Percentiles rank a stretch among this genome's conserved stretches.
phyloP scores from a whole-genome alignment of 805 yeast species.

The Metschnikowia santaceciliae region DNA sequence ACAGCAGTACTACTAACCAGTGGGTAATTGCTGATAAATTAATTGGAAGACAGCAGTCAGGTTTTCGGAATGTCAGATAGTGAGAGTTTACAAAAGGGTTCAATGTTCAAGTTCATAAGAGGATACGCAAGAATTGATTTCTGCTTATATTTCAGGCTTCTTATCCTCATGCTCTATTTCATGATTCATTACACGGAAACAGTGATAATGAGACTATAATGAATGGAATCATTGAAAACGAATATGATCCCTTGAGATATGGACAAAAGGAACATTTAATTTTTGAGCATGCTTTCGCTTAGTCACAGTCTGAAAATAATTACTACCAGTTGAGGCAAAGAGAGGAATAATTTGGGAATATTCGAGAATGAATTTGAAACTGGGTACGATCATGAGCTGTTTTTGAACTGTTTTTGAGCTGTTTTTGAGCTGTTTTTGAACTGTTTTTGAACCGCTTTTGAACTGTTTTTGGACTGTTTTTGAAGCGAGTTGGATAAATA shows the following conservation, averaged over 20 bases:
- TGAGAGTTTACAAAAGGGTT: neutral
- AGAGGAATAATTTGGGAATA: slow-evolving; percentile 28
- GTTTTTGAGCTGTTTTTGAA: no score
- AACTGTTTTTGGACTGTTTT: neutral
- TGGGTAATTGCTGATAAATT: no score
- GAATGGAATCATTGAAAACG: slow-evolving; percentile 41
- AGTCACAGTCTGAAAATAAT: slow-evolving; percentile 46
- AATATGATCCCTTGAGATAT: slow-evolving; percentile 8
- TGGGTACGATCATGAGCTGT: neutral
- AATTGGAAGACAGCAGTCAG: neutral
- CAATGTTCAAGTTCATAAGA: slow-evolving; percentile 20
- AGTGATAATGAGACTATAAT: slow-evolving; percentile 32
- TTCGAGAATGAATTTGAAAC: neutral
- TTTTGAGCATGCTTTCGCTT: slow-evolving; percentile 33
- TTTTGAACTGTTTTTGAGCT: no score
- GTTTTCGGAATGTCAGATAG: neutral
- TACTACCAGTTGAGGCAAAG: slow-evolving; percentile 52
- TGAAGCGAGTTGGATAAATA: neutral
- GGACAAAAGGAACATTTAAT: slow-evolving; percentile 22
- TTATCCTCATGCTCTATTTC: neutral
- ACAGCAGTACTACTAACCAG: no score
- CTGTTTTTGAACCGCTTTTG: no score
- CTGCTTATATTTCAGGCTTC: no score
- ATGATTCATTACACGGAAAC: neutral
- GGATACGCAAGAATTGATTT: slow-evolving; percentile 54